A percentile compares a stretch with the other conserved stretches of the same genome.
phyloP scores from a whole-genome alignment of 352 stramenopile species.

The Plasmopara halstedii region DNA sequence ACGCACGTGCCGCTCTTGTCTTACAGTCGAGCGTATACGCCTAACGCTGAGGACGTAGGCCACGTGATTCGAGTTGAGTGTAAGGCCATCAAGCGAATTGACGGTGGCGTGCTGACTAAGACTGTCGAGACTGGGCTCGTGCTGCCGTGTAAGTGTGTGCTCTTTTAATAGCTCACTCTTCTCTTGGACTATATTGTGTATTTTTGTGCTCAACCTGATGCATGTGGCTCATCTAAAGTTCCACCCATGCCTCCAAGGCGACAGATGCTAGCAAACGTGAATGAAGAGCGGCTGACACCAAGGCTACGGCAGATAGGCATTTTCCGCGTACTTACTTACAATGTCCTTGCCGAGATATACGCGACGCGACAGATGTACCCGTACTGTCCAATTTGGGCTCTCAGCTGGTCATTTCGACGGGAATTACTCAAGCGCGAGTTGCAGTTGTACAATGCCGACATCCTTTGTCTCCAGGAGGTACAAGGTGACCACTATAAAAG shows the following conservation, averaged over 20 bases:
- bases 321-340: constrained; percentile 87
- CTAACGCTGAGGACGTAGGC: constrained; percentile 56
- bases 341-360: constrained; percentile 89
- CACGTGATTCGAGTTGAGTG: constrained; percentile 80
- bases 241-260: constrained; percentile 62
- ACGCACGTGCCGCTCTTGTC: constrained; percentile 24
- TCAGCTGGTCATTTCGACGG: constrained; percentile 95
- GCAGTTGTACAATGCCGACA: constrained; percentile 89
- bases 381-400: constrained; percentile 95
- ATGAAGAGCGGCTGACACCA: constrained; percentile 67
- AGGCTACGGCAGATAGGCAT: constrained; percentile 69
- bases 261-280: constrained; percentile 77
- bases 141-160: constrained; percentile 63
- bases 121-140: constrained; percentile 80
- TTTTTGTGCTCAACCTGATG: constrained; percentile 19
- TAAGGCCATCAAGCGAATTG: constrained; percentile 47
- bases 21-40: constrained; percentile 60
- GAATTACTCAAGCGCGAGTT: constrained; percentile 88
- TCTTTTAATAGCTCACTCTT: constrained; percentile 12
- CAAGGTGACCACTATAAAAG: constrained; percentile 98
- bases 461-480: constrained; percentile 97
- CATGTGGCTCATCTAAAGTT: constrained; percentile 39
- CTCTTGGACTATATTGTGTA: not conserved
- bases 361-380: constrained; percentile 91
- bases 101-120: constrained; percentile 54